Evolutionary conservation across 352 stramenopile species (phyloP), one percentile per base, ranked within the genome.

Genomic region (Stramenopiles sp.): DNA sequence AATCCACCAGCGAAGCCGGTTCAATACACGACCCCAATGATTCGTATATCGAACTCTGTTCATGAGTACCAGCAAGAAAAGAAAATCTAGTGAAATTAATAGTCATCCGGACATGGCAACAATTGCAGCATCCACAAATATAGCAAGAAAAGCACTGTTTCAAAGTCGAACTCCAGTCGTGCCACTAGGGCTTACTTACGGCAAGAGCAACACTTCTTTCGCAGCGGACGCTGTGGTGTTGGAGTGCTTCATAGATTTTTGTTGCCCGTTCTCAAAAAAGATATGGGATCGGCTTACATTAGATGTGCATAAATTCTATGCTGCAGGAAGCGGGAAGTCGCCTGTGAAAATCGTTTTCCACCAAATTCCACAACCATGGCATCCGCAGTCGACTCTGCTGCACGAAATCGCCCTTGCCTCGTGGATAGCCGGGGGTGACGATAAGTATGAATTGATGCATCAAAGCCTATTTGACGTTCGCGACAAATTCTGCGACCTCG

Each of bases 351-450:
- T 85, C 27, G 30, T 82, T 30, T 80, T 85, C 33, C 84, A 85
- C 39, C 67, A 86, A 30, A 82, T 86, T 7, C 29, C 81, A 30
- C 84, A 86, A 78, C 80, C 82, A 25, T 86, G 84, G 84, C 84
- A 86, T 81, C 84, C 84, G 0, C 84, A 86, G 32, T 76, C 75
- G 0, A 81, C 83, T 7, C 75, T 85, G 67, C 75, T 86, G 1
- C 84, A 86, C 22, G 84, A 86, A 55, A 82, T 81, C 0, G 71
- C 78, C 0, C 30, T 86, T 25, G 84, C 84, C 0, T 30, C 81
- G 0, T 80, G 33, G 0, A 7, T 76, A 7, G 44, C 84, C 30
- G 82, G 30, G 4, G 81, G 83, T 44, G 30, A 67, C 7, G 44
- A 67, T 30, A 81, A 75, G 44, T 75, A 25, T 71, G 80, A n/a